Evolutionary conservation across 1,139 yeast genomes (phyloP).

Genomic region (Pichia sp.): DNA sequence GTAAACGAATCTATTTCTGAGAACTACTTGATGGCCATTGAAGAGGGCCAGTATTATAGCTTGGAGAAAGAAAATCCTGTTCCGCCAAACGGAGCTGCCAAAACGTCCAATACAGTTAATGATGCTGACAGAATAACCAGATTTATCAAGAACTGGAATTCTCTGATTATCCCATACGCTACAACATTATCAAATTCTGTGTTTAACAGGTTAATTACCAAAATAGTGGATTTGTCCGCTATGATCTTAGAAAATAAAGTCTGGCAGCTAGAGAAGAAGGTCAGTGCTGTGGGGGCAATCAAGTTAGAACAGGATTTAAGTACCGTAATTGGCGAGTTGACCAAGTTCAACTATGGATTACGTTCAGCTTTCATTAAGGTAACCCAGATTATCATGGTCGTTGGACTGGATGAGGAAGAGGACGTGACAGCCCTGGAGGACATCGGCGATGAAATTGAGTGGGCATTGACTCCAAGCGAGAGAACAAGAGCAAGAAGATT

Average conservation of each 20-base stretch:
- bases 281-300: slow-evolving; percentile 81
- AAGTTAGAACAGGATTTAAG: slow-evolving; percentile 82
- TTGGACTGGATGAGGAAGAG: slow-evolving; percentile 76
- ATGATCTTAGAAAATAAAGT: slow-evolving; percentile 61
- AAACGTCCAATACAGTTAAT: not conserved
- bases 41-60: slow-evolving; percentile 20
- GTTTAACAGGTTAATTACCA: slow-evolving; percentile 46
- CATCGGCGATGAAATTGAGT: slow-evolving; percentile 36
- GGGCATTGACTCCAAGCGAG: slow-evolving; percentile 80
- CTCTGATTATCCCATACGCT: slow-evolving; percentile 59
- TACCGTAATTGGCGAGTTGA: slow-evolving; percentile 59
- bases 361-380: slow-evolving; percentile 75
- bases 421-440: slow-evolving; percentile 42
- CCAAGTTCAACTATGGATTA: slow-evolving; percentile 62
- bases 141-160: slow-evolving; percentile 62
- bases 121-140: slow-evolving; percentile 28
- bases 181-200: slow-evolving; percentile 51
- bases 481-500: slow-evolving; percentile 53
- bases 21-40: slow-evolving; percentile 39
- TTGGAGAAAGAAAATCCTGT: slow-evolving; percentile 33
- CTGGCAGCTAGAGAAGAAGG: slow-evolving; percentile 57
- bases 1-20: slow-evolving; percentile 54
- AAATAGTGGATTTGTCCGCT: slow-evolving; percentile 47
- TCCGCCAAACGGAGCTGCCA: not conserved
- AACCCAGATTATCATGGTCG: slow-evolving; percentile 75